Percentiles rank a stretch among this genome's conserved stretches.
These are phyloP conservation scores for Syzygium grande DNA, from an alignment of 345 rosid genomes.

Conservation along the genomic window DNA sequence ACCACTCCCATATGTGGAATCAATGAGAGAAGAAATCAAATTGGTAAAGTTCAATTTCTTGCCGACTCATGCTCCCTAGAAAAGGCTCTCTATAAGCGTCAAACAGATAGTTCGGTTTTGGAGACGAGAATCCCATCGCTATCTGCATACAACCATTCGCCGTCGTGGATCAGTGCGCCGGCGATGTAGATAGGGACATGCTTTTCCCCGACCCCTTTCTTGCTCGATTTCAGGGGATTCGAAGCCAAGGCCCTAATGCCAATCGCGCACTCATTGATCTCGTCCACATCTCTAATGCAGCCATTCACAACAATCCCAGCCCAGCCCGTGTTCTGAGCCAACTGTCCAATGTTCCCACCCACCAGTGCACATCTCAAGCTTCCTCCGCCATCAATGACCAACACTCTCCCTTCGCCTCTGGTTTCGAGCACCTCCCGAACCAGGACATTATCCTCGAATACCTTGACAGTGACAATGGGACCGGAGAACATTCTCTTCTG, in stretches of 20 bases:
- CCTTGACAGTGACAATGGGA: conserved; percentile 65
- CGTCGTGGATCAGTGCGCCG: conserved; percentile 52
- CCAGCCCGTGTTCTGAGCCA: conserved; percentile 87
- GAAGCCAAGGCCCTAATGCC: conserved; percentile 82
- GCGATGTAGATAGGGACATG: conserved; percentile 46
- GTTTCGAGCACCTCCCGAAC: conserved; percentile 65
- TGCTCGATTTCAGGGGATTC: conserved; percentile 66
- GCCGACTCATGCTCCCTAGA: background rate
- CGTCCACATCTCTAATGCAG: conserved; percentile 79
- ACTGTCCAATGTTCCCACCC: conserved; percentile 69
- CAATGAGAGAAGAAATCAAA: background rate
- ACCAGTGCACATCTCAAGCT: conserved; percentile 81
- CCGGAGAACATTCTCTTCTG: conserved; percentile 62
- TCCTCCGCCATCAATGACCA: conserved; percentile 84
- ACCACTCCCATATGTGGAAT: background rate
- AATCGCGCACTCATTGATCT: conserved; percentile 64
- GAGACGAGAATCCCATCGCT: conserved; percentile 75
- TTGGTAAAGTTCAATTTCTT: background rate
- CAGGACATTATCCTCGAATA: conserved; percentile 81
- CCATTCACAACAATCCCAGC: conserved; percentile 70
- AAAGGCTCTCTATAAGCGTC: background rate
- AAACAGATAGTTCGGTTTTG: conserved; percentile 44
- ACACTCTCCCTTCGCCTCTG: conserved; percentile 73
- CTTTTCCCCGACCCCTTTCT: conserved; percentile 75
- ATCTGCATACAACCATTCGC: conserved; percentile 89